A percentile compares a stretch with the other conserved stretches of the same genome.
phyloP scores from a whole-genome alignment of 177 flowering plant species.

The Telopea speciosissima region DNA sequence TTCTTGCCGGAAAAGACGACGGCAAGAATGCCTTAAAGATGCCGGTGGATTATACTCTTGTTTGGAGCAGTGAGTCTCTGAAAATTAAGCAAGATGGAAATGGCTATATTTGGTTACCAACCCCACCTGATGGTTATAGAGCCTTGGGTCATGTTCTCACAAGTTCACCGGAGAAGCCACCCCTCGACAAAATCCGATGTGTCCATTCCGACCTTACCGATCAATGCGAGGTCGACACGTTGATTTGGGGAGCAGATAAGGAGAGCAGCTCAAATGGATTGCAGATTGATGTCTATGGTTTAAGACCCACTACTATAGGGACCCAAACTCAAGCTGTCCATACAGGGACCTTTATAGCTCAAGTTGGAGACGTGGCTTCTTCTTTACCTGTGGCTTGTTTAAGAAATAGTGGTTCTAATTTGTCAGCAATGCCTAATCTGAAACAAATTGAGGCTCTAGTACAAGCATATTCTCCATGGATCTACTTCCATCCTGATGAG shows the following conservation, averaged over 20 bases:
- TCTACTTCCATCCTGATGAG: constrained; percentile 33
- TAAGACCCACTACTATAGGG: constrained; percentile 25
- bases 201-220: constrained; percentile 29
- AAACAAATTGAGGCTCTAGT: constrained; percentile 22
- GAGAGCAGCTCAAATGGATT: constrained; percentile 5
- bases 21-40: constrained; percentile 3
- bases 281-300: constrained; percentile 14
- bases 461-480: constrained; percentile 26
- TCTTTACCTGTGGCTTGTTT: constrained; percentile 19
- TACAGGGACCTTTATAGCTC: constrained; percentile 23
- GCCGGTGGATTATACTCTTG: constrained; percentile 23
- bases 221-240: constrained; percentile 18
- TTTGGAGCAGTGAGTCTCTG: constrained; percentile 30
- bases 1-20: constrained; percentile 21
- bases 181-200: constrained; percentile 23
- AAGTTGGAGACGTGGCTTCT: constrained; percentile 7
- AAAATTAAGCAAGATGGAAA: constrained; percentile 21
- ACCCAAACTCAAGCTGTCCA: constrained; percentile 23
- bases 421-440: constrained; percentile 20
- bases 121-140: constrained; percentile 27
- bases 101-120: constrained; percentile 31
- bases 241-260: constrained; percentile 22
- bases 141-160: constrained; percentile 26
- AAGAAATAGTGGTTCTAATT: constrained; percentile 12
- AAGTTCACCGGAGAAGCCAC: constrained; percentile 26